Evolutionary conservation across 768 basidiomycete genomes (phyloP).

Genomic region (Coprinopsis strossmayeri): DNA sequence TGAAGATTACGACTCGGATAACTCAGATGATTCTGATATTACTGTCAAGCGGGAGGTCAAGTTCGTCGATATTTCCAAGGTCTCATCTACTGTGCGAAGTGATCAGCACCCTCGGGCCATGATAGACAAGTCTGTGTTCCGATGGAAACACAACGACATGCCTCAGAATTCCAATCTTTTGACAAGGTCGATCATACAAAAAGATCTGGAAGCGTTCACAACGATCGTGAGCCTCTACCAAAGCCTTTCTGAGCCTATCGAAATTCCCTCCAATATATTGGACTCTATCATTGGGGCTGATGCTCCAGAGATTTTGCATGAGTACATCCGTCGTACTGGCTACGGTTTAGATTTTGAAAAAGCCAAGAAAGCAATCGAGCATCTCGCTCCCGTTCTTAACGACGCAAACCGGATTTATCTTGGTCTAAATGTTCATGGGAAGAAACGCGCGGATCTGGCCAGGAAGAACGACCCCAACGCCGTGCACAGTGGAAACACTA

Average conservation of each 20-base stretch:
- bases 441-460: constrained; percentile 50
- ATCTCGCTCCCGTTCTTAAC: constrained; percentile 21
- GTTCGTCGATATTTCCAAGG: constrained; percentile 48
- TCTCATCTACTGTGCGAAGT: constrained; percentile 36
- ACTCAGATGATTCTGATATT: constrained; percentile 30
- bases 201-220: constrained; percentile 47
- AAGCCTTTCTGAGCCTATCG: constrained; percentile 23
- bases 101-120: constrained; percentile 31
- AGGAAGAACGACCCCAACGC: constrained; percentile 44
- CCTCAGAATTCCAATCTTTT: constrained; percentile 18
- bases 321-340: constrained; percentile 50
- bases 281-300: constrained; percentile 31
- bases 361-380: constrained; percentile 17
- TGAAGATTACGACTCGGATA: constrained; percentile 34
- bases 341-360: constrained; percentile 27
- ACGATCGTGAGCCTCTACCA: constrained; percentile 40
- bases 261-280: constrained; percentile 18
- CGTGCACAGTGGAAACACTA: too few relatives aligned
- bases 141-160: neutral
- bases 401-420: constrained; percentile 44
- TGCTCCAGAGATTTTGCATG: constrained; percentile 45
- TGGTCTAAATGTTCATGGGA: constrained; percentile 58
- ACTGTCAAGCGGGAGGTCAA: constrained; percentile 25
- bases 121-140: constrained; percentile 19
- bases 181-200: constrained; percentile 29